A percentile compares a stretch with the other conserved stretches of the same genome.
Conservation (phyloP, 192 early-diverging fungal genomes). For the Linnemannia exigua region DNA sequence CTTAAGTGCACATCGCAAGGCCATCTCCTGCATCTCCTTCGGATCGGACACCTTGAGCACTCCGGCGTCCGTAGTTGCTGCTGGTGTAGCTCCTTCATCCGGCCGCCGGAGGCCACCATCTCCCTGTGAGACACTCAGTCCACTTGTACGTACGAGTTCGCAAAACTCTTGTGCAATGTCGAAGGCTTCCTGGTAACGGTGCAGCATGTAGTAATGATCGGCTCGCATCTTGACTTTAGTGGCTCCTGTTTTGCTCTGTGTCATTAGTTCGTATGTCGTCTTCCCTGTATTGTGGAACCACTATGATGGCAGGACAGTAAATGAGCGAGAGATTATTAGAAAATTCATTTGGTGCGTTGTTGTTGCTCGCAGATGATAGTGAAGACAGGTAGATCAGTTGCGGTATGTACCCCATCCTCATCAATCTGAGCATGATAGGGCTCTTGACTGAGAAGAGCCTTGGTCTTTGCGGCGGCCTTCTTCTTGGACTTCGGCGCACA, state of each 20-base stretch:
- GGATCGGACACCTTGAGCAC: conserved; percentile 48
- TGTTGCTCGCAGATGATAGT: background rate
- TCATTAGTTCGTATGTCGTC: conserved; percentile 23
- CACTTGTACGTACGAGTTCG: conserved; percentile 13
- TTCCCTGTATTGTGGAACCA: conserved; percentile 43
- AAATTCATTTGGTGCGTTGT: background rate
- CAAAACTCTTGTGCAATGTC: conserved; percentile 40
- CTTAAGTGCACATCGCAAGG: conserved; percentile 35
- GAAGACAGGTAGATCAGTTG: background rate
- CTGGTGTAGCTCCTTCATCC: background rate
- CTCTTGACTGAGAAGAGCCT: conserved; percentile 18
- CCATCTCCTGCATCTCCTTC: conserved; percentile 55
- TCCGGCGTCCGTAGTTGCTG: background rate
- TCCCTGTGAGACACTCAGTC: background rate
- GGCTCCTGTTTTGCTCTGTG: conserved; percentile 45
- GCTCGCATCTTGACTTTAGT: conserved; percentile 52
- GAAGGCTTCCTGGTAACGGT: conserved; percentile 42
- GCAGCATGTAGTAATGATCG: conserved; percentile 49
- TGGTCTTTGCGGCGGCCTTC: background rate
- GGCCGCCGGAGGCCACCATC: conserved; percentile 4
- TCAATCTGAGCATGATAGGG: conserved; percentile 43
- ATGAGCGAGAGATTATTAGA: background rate
- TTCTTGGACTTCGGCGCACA: conserved; percentile 31
- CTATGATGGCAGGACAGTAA: background rate
- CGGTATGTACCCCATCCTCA: conserved; percentile 29